Base-by-base conservation (phyloP, 2,329 filamentous ascomycete species). In the Gaeumannomyces sp. region DNA sequence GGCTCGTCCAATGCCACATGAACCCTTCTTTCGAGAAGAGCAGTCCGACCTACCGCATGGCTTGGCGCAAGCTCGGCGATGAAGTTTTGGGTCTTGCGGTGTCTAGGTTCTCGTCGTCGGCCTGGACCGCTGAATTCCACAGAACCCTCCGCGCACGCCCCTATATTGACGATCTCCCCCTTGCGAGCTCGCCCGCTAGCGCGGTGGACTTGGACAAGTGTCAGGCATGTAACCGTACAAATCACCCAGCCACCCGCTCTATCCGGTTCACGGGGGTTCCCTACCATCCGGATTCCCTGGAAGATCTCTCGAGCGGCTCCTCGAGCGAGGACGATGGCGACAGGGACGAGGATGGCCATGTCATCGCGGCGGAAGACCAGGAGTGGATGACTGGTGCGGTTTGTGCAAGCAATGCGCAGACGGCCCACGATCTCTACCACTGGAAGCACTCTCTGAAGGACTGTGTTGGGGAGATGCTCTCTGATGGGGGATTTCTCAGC, bases 1-100 rank as follows among this genome's bases (percentile, higher is more conserved):
- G 90, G 90, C 89, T 93, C 76, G 87, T 94, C 2, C 89, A 92
- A 71, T 90, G 90, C 72, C 88, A 89, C 69, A 81, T 95, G 62
- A 89, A 93, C 69, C 90, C 90, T 0, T 85, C 80, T 0, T 93
- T 93, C 70, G 77, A 83, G 14, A 76, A 82, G 25, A 77, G 83
- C 6, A 85, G 91, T 66, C 79, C 84, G 10, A 77, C 92, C 16
- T 95, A 92, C 73, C 71, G 76, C 16, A 79, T 90, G 31, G 87
- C 90, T 0, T 93, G 92, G 78, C 77, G 78, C 61, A 92, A 91
- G 71, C 79, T 94, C 0, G 84, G 91, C 68, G 85, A 90, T 68
- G 89, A 93, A 72, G 85, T 91, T 19, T 80, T 79, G 56, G 89
- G 86, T 0, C 82, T 91, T 3, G 86, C 88, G 0, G 83, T 82